Conservation (phyloP, 225 moss, liverwort and hornwort genomes). For the Climacium dendroides region DNA sequence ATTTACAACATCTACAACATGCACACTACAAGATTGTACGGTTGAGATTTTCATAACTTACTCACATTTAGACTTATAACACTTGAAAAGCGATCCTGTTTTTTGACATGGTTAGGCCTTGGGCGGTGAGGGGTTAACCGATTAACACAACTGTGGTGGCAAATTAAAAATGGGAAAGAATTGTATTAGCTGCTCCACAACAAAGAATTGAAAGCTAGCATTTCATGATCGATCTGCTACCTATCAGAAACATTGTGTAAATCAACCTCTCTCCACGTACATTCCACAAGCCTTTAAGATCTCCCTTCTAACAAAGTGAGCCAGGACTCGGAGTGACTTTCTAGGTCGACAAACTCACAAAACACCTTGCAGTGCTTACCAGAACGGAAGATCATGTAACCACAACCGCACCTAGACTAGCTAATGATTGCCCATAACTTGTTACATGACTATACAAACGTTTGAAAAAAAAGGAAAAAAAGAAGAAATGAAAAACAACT, state of each 20-base stretch:
- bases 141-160: not conserved
- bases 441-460: not conserved
- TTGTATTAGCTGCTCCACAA: not conserved
- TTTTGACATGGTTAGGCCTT: too few species aligned
- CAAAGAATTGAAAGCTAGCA: not conserved
- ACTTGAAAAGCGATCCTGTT: too few species aligned
- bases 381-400: not conserved
- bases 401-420: not conserved
- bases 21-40: too few species aligned
- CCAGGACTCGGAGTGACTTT: not conserved
- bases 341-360: too few species aligned
- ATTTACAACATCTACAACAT: too few species aligned
- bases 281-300: not conserved
- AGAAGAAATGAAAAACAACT: not conserved
- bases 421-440: not conserved
- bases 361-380: not conserved
- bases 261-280: not conserved
- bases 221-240: not conserved
- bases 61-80: too few species aligned
- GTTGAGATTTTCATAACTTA: too few species aligned
- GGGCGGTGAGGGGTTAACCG: too few species aligned
- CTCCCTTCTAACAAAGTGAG: not conserved
- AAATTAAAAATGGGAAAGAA: not conserved
- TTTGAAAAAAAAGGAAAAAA: too few species aligned
- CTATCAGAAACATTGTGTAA: not conserved